A percentile compares a stretch with the other conserved stretches of the same genome.
Conservation (phyloP, 176 grass and related monocot genomes). For the Dendrocalamus sinicus region DNA sequence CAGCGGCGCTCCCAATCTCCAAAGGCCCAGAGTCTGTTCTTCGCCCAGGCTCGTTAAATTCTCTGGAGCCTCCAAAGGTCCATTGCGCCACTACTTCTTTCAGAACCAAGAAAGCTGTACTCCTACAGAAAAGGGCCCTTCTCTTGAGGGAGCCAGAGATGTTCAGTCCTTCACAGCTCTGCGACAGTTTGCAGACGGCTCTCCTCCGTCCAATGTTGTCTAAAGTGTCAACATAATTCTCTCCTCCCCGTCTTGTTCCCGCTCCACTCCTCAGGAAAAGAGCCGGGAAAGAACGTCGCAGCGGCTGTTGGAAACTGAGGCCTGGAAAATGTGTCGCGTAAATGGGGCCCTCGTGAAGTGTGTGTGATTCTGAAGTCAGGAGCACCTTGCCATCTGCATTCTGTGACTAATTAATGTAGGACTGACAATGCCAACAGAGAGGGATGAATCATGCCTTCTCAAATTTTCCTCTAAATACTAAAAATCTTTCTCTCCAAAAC, state of each 20-base stretch:
- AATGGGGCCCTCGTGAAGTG: conserved; percentile 1
- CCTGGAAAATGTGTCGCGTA: conserved; percentile 42
- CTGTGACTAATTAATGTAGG: not conserved
- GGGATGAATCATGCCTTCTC: no score
- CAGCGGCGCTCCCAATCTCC: no score
- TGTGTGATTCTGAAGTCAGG: conserved; percentile 16
- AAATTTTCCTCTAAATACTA: no score
- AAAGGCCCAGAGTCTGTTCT: no score
- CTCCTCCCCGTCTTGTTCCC: not conserved
- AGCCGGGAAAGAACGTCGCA: conserved; percentile 41
- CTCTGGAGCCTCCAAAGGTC: not conserved
- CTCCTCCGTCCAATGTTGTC: conserved; percentile 45
- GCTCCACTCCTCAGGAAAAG: conserved; percentile 30
- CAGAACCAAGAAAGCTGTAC: not conserved
- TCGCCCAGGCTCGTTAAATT: no score
- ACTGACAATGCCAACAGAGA: no score
- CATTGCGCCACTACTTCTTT: not conserved
- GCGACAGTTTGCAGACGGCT: not conserved
- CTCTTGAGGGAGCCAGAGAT: not conserved
- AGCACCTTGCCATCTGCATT: conserved; percentile 26
- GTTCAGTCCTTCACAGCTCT: conserved; percentile 1
- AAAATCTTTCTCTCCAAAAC: no score
- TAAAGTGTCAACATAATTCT: conserved; percentile 32
- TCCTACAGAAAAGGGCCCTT: not conserved
- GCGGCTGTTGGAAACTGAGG: conserved; percentile 8